These are phyloP conservation scores for Gossypium raimondii DNA, from an alignment of 345 rosid genomes.

Conservation along the genomic window DNA sequence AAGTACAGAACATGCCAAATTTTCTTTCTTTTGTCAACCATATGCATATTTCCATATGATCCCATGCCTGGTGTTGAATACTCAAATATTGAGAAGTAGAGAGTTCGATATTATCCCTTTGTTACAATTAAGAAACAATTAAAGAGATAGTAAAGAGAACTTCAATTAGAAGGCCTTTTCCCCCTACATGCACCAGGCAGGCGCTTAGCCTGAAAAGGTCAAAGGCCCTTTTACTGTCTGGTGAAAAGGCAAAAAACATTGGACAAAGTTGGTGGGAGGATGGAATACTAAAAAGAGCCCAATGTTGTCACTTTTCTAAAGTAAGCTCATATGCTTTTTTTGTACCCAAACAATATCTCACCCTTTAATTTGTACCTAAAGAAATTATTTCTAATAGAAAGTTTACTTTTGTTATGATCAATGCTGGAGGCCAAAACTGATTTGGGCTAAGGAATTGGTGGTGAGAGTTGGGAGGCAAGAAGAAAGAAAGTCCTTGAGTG, in stretches of 20 bases:
- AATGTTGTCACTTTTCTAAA: not conserved
- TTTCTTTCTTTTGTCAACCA: not conserved
- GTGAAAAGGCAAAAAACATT: not conserved
- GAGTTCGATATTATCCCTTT: not conserved
- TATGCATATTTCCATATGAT: not conserved
- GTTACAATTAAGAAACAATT: not conserved
- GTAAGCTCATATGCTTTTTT: not conserved
- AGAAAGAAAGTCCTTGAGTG: too few relatives aligned
- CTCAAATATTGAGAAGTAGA: not conserved
- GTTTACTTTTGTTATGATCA: not conserved
- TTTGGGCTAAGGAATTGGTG: not conserved
- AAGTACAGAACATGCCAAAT: not conserved
- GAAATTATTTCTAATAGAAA: not conserved
- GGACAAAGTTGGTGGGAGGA: not conserved
- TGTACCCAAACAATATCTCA: not conserved
- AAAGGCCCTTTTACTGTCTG: not conserved
- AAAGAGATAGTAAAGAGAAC: not conserved
- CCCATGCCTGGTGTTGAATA: not conserved
- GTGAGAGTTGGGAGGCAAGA: not conserved
- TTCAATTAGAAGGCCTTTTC: not conserved
- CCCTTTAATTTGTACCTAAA: not conserved
- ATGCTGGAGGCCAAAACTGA: not conserved
- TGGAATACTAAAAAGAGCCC: not conserved
- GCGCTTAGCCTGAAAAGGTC: not conserved
- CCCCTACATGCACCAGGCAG: not conserved